A percentile compares a stretch with the other conserved stretches of the same genome.
phyloP scores from a whole-genome alignment of 768 basidiomycete species.

The Rhizopogon vesiculosus region DNA sequence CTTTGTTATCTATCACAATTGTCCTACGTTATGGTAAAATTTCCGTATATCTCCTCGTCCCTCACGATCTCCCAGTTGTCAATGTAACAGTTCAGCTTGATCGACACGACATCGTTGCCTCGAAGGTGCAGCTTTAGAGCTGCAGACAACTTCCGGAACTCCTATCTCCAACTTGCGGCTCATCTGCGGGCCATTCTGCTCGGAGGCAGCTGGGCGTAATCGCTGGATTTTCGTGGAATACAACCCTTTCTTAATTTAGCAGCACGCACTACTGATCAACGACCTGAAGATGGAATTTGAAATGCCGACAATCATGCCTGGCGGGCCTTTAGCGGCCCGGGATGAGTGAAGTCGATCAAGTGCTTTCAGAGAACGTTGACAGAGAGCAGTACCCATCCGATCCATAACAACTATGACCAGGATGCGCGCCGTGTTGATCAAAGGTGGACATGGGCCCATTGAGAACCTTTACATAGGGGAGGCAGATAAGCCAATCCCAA shows the following conservation, averaged over 20 bases:
- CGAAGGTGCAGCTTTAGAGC: background rate
- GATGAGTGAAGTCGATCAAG: too few species aligned
- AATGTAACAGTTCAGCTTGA: background rate
- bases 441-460: constrained; percentile 66
- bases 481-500: constrained; percentile 53
- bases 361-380: background rate
- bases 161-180: background rate
- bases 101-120: background rate
- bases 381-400: background rate
- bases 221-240: background rate
- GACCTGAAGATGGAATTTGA: too few species aligned
- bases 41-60: background rate
- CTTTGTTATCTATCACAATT: background rate
- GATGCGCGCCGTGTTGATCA: constrained; percentile 81
- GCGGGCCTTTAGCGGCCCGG: too few species aligned
- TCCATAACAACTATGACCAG: constrained; percentile 9
- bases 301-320: too few species aligned
- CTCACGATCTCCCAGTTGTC: background rate
- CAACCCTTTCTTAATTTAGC: background rate
- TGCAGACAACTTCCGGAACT: background rate
- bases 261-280: background rate
- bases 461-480: constrained; percentile 81
- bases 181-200: background rate
- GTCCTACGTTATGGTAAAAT: too few species aligned
- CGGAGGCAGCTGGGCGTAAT: background rate